Evolutionary conservation across 2,329 filamentous ascomycete species (phyloP), one percentile per base, ranked within the genome.

Genomic region (Colletotrichum brevisporum): DNA sequence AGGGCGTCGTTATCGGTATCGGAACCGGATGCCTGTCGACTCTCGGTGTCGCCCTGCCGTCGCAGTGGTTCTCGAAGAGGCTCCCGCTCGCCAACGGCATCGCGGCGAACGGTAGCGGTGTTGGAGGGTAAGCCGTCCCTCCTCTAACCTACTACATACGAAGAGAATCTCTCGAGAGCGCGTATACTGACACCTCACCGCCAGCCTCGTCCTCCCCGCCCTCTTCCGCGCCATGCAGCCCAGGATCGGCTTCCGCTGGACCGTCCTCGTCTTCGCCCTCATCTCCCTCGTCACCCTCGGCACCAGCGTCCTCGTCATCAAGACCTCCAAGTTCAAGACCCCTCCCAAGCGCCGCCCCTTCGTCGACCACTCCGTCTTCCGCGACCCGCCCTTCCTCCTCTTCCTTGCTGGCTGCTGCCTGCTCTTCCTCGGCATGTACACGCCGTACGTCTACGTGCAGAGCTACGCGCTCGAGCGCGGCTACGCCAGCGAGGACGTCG

Each of bases 361-460:
- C 50, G 48, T 79, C 52, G 76, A 80, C 61, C 71, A 65, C 5
- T 71, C 73, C 6, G 76, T 78, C 10, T 78, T 84, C 53, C 72
- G 69, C 39, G 83, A 85, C 60, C 54, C 71, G 2, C 76, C 80
- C 5, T 86, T 80, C 68, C 51, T 82, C 27, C 58, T 81, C 5
- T 80, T 81, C 63, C 74, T 75, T 8, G 45, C 75, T 10, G 83
- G 74, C 16, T 71, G 78, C 24, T 77, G 83, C 57, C 79, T 83
- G 48, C 73, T 74, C 39, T 86, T 84, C 71, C 74, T 85, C 70
- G 81, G 79, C 21, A 76, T 86, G 21, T 86, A 86, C 75, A 79
- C 84, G 50, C 79, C 83, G 1, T 84, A 85, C 75, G 86, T 83
- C 73, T 86, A 83, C 74, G 78, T 85, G 69, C 76, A 81, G 71